These are phyloP conservation scores for Orobanche coerulescens DNA, from an alignment of 257 asterid species.

Conservation along the genomic window DNA sequence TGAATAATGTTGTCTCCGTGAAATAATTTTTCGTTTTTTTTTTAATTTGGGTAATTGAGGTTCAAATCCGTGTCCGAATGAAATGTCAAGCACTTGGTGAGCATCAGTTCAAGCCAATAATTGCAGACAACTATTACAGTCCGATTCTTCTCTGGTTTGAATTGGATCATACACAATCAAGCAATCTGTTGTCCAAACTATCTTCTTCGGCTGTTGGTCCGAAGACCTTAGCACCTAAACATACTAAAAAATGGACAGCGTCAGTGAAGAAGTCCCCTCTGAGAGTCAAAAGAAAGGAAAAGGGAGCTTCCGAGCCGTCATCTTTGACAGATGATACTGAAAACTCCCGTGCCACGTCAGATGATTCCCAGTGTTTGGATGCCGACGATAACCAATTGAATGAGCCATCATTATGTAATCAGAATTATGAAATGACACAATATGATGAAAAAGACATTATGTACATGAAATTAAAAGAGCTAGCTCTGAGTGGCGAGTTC, in stretches of 20 bases:
- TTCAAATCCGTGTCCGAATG: constrained; percentile 48
- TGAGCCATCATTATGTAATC: constrained; percentile 21
- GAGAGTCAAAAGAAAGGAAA: constrained; percentile 21
- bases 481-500: constrained; percentile 22
- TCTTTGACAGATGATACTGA: constrained; percentile 17
- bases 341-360: constrained; percentile 20
- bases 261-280: constrained; percentile 14
- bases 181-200: constrained; percentile 44
- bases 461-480: constrained; percentile 38
- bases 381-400: constrained; percentile 16
- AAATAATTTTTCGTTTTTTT: neutral
- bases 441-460: constrained; percentile 30
- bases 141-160: constrained; percentile 64
- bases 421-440: constrained; percentile 13
- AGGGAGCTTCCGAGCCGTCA: constrained; percentile 23
- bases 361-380: constrained; percentile 20
- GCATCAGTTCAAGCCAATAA: constrained; percentile 55
- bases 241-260: constrained; percentile 12
- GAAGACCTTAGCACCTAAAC: constrained; percentile 20
- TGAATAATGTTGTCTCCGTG: constrained; percentile 6
- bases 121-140: constrained; percentile 55
- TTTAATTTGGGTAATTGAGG: constrained; percentile 35
- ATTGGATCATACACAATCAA: constrained; percentile 72
- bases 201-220: constrained; percentile 31
- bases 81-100: constrained; percentile 52